Percentiles rank a stretch among this genome's conserved stretches.
Conservation (phyloP, 2,329 filamentous ascomycete genomes). For the Microcyclospora tardicrescens region DNA sequence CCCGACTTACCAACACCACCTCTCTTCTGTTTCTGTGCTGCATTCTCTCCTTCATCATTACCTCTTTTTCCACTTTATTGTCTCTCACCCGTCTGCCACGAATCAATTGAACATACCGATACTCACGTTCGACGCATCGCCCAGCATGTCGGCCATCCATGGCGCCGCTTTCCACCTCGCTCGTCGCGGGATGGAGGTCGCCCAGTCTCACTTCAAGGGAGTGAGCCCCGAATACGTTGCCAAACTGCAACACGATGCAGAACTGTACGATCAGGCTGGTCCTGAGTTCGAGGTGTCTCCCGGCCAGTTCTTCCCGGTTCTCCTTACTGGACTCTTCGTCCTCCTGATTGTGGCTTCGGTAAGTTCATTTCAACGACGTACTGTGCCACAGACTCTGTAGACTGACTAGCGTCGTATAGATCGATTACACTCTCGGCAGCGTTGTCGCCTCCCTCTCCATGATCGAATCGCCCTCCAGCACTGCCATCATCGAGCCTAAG, state of each 20-base stretch:
- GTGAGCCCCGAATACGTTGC: slow-evolving; percentile 9
- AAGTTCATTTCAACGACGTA: slow-evolving; percentile 9
- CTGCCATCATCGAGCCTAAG: slow-evolving; percentile 31
- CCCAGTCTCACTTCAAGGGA: slow-evolving; percentile 15
- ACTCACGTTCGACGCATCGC: too few species aligned
- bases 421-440: slow-evolving; percentile 45
- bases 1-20: too few species aligned
- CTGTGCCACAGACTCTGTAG: neutral
- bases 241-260: slow-evolving; percentile 16
- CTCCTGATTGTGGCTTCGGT: slow-evolving; percentile 30
- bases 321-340: slow-evolving; percentile 27
- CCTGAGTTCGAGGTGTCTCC: slow-evolving; percentile 14
- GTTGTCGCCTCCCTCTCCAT: slow-evolving; percentile 50
- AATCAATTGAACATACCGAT: too few species aligned
- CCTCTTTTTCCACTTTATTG: too few species aligned
- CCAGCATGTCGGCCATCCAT: slow-evolving; percentile 13
- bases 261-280: slow-evolving; percentile 16
- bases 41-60: too few species aligned
- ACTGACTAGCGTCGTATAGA: slow-evolving; percentile 8
- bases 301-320: slow-evolving; percentile 17
- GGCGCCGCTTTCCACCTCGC: slow-evolving; percentile 19
- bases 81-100: too few species aligned
- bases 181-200: slow-evolving; percentile 19
- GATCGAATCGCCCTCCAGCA: slow-evolving; percentile 47
- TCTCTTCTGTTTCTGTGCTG: too few species aligned